Percentiles rank a stretch among this genome's conserved stretches.
Evolutionary conservation across 2,329 filamentous ascomycete genomes (phyloP).

Genomic region (Aureobasidium leucospermi): DNA sequence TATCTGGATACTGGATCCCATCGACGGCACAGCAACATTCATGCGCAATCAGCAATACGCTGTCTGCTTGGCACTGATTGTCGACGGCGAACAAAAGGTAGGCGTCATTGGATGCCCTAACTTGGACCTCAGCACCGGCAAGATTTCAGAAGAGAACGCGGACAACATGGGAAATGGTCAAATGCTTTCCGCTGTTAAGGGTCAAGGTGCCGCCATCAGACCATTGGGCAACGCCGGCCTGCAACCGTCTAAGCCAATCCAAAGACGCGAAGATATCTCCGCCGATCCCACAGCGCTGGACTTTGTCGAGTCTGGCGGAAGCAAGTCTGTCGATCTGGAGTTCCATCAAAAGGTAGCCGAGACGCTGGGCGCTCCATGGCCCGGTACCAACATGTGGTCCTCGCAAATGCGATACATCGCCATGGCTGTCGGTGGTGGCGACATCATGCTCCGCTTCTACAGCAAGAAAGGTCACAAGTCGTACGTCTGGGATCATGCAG

Average conservation of each 20-base stretch:
- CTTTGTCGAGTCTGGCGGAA: constrained; percentile 9
- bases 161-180: constrained; percentile 40
- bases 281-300: not conserved
- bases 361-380: constrained; percentile 38
- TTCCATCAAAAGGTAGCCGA: constrained; percentile 31
- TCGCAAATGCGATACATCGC: constrained; percentile 49
- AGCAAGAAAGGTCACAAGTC: constrained; percentile 37
- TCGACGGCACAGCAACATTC: constrained; percentile 58
- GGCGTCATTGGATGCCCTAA: constrained; percentile 59
- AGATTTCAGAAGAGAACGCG: constrained; percentile 40
- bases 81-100: constrained; percentile 50
- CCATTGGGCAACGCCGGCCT: constrained; percentile 57
- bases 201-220: constrained; percentile 44
- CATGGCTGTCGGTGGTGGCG: constrained; percentile 43
- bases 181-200: constrained; percentile 42
- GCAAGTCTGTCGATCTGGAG: constrained; percentile 8
- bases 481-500: constrained; percentile 50
- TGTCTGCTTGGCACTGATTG: constrained; percentile 52
- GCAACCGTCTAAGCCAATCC: constrained; percentile 28
- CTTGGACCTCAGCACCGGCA: constrained; percentile 38
- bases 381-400: constrained; percentile 44
- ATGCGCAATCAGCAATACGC: constrained; percentile 56
- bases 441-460: constrained; percentile 44
- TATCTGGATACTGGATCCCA: constrained; percentile 58
- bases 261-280: constrained; percentile 17